Evolutionary conservation across 164 flowering plant genomes (phyloP).

Genomic region (Brasenia schreberi): DNA sequence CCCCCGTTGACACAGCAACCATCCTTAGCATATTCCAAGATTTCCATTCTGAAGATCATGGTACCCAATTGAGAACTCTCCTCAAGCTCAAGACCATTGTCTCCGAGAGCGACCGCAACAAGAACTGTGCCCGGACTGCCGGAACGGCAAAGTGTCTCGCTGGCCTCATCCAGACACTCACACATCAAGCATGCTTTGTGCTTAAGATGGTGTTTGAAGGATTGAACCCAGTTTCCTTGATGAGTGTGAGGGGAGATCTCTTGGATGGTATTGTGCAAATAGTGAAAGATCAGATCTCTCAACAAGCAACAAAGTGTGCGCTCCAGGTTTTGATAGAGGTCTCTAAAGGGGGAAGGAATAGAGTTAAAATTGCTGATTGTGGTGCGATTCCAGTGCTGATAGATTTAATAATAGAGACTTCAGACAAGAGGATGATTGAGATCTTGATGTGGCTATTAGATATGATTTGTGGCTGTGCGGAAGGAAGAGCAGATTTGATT

Average conservation of each 20-base stretch:
- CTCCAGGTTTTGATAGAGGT: constrained; percentile 42
- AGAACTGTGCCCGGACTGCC: constrained; percentile 24
- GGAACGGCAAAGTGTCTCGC: constrained; percentile 43
- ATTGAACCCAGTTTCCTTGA: constrained; percentile 37
- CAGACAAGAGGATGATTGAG: constrained; percentile 36
- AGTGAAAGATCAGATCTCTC: constrained; percentile 38
- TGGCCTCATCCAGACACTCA: constrained; percentile 17
- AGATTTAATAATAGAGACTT: constrained; percentile 34
- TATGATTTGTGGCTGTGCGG: constrained; percentile 59
- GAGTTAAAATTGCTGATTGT: constrained; percentile 47
- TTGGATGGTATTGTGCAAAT: constrained; percentile 24
- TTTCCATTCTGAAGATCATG: not conserved
- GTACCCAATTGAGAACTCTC: constrained; percentile 22
- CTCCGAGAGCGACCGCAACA: constrained; percentile 24
- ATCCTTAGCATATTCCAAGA: not conserved
- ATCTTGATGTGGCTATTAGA: constrained; percentile 35
- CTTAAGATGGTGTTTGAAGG: constrained; percentile 32
- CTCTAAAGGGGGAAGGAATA: constrained; percentile 68
- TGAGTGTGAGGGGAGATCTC: constrained; percentile 15
- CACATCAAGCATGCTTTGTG: constrained; percentile 18
- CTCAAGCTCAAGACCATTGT: constrained; percentile 27
- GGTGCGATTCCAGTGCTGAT: constrained; percentile 44
- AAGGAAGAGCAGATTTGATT: constrained; percentile 62
- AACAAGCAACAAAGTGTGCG: constrained; percentile 39
- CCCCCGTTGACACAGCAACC: constrained; percentile 27